phyloP scores from a whole-genome alignment of 208 protist species.

The Trypanosoma grayi region DNA sequence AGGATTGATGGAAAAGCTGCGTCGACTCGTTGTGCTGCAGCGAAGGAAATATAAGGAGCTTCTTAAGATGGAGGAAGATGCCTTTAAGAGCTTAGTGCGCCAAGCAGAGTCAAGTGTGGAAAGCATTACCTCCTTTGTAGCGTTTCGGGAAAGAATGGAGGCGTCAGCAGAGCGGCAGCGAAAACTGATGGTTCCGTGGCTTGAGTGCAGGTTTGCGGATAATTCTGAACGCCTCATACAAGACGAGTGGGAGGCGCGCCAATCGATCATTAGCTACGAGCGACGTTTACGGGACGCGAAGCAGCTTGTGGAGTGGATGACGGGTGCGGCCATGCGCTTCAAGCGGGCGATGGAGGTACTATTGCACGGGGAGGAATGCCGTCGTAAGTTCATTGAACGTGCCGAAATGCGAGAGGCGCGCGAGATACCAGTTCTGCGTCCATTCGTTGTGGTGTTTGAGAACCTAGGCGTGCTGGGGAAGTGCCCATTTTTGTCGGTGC shows the following conservation, averaged over 20 bases:
- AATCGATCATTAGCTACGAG: slow-evolving; percentile 7
- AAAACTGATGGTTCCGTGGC: slow-evolving; percentile 6
- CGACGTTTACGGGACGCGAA: slow-evolving; percentile 6
- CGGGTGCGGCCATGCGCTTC: slow-evolving; percentile 24
- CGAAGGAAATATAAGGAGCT: slow-evolving; percentile 22
- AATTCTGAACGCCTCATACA: slow-evolving; percentile 9
- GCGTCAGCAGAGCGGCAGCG: neutral
- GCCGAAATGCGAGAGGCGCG: slow-evolving; percentile 19
- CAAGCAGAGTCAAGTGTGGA: slow-evolving; percentile 9
- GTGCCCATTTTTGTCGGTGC: slow-evolving; percentile 21
- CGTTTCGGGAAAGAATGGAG: slow-evolving; percentile 9
- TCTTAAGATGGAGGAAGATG: slow-evolving; percentile 17
- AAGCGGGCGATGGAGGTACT: slow-evolving; percentile 9
- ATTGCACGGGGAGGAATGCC: slow-evolving; percentile 5
- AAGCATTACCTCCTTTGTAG: slow-evolving; percentile 21
- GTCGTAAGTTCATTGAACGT: slow-evolving; percentile 12
- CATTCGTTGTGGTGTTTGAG: slow-evolving; percentile 18
- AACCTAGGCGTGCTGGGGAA: slow-evolving; percentile 14
- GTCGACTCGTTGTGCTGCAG: slow-evolving; percentile 15
- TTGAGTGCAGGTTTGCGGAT: neutral
- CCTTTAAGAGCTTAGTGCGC: slow-evolving; percentile 12
- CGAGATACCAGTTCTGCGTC: slow-evolving; percentile 10
- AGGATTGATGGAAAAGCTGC: slow-evolving; percentile 11
- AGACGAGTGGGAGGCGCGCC: slow-evolving; percentile 9
- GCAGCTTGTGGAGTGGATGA: slow-evolving; percentile 14